These are phyloP conservation scores for Globisporangium takayamanum DNA, from an alignment of 352 stramenopile species.

Conservation along the genomic window DNA sequence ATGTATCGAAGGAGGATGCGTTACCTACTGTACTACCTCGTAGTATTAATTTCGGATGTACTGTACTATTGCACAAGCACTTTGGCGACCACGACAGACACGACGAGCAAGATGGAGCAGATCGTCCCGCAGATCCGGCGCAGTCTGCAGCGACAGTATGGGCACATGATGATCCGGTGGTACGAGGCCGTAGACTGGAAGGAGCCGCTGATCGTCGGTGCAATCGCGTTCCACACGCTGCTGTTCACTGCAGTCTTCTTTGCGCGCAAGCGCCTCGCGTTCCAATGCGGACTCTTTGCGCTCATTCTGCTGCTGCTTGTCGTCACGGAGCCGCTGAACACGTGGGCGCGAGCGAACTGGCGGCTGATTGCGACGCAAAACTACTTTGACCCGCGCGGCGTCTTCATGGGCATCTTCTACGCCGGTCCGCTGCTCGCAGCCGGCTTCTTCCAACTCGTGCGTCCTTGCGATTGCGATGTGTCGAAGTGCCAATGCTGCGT, in stretches of 20 bases:
- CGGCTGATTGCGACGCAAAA: slow-evolving; percentile 59
- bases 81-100: background rate
- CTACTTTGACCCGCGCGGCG: slow-evolving; percentile 74
- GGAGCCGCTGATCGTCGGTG: slow-evolving; percentile 60
- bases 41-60: too few species aligned
- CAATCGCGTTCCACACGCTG: slow-evolving; percentile 45
- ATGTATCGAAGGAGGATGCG: too few species aligned
- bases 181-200: slow-evolving; percentile 81
- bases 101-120: slow-evolving; percentile 34
- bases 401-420: slow-evolving; percentile 85
- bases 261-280: slow-evolving; percentile 41
- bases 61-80: too few species aligned
- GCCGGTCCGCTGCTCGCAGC: slow-evolving; percentile 61
- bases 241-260: slow-evolving; percentile 51
- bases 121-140: slow-evolving; percentile 57
- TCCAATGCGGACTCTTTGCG: slow-evolving; percentile 62
- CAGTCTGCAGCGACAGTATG: slow-evolving; percentile 66
- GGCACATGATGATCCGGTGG: slow-evolving; percentile 70
- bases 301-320: slow-evolving; percentile 52
- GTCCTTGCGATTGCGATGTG: background rate
- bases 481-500: too few species aligned
- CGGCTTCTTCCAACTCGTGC: slow-evolving; percentile 73
- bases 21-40: too few species aligned
- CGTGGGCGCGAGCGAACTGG: slow-evolving; percentile 56
- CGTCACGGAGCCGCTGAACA: slow-evolving; percentile 59